A percentile compares a stretch with the other conserved stretches of the same genome.
phyloP scores from a whole-genome alignment of 2,329 filamentous ascomycete species.

The Ophiognomonia clavigignenti-juglandacearum region DNA sequence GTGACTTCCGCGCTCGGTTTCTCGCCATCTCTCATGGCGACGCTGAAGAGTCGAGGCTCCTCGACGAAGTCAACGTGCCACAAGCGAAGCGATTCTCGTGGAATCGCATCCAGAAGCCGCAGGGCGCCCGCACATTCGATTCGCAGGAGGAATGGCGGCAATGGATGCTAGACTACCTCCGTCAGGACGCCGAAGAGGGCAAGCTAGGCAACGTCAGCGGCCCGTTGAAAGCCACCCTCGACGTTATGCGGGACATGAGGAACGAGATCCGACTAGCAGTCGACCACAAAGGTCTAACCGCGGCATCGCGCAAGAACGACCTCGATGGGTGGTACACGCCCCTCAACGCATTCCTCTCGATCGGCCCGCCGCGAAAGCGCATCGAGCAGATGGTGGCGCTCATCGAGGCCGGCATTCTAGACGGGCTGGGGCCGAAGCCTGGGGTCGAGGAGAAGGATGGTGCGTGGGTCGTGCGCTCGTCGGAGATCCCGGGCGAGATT shows the following conservation, averaged over 20 bases:
- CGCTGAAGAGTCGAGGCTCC: neutral
- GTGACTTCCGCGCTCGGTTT: neutral
- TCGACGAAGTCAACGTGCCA: neutral
- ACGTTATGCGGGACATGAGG: constrained; percentile 4
- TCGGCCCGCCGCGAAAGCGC: constrained; percentile 1
- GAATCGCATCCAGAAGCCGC: neutral
- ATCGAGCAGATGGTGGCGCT: constrained; percentile 8
- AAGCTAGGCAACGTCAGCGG: neutral
- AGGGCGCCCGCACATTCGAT: neutral
- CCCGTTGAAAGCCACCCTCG: constrained; percentile 1
- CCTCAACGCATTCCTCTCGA: constrained; percentile 3
- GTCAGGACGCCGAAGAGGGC: neutral
- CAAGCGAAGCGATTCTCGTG: neutral
- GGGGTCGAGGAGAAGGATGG: neutral
- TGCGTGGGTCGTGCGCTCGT: neutral
- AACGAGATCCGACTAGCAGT: constrained; percentile 4
- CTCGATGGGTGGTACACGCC: constrained; percentile 5
- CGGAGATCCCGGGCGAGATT: neutral
- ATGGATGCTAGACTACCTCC: constrained; percentile 1
- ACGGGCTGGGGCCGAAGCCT: neutral
- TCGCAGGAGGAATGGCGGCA: neutral
- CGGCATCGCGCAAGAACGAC: neutral
- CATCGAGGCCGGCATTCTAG: neutral
- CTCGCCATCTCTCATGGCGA: neutral
- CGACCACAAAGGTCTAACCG: neutral